Base-by-base conservation (phyloP, 495 filamentous ascomycete genomes). In the Hamigera avellanea region DNA sequence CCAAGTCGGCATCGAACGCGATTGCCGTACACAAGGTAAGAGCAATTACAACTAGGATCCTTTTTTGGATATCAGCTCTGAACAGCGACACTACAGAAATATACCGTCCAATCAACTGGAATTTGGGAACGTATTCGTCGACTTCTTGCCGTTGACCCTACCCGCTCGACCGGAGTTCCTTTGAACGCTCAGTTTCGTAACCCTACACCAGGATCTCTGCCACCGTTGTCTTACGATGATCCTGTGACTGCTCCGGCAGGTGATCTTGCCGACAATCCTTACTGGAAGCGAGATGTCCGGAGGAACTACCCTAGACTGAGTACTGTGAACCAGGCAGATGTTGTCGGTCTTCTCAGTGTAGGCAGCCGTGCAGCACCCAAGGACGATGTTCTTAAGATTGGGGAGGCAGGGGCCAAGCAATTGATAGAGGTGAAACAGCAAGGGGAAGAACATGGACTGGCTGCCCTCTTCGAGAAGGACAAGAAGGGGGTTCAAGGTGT, bases 221-320 rank as follows among this genome's bases (percentile, higher is more conserved):
- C 85, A 47, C 87, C 93, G 17, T 52, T 72, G 15, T 54, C 57
- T 18, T 98, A 95, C 63, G 77, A 84, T 56, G 93, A 96, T 53
- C 87, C 87, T 12, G 83, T 93, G 33, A 95, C 89, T 9, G 23
- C 83, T 0, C 91, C 93, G n/a, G 84, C 91, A 2, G 87, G 76
- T 37, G 91, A 99, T 59, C 76, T 98, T 44, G 91, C 91, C 48
- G 91, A 93, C 53, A 98, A 98, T 61, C 76, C 91, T 26, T 98
- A 98, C 75, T 98, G 86, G 84, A 93, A 93, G 66, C 86, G 91
- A 38, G 91, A 98, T 48, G 60, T 67, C 35, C 81, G 91, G 33
- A 77, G 93, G 49, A 74, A 69, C 50, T 98, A 96, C 66, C 82
- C 93, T n/a, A 70, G 69, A 38, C 68, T 82, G 31, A 86, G 81